Conservation (phyloP, 1,139 yeast genomes). For the Suhomyces terraborum region DNA sequence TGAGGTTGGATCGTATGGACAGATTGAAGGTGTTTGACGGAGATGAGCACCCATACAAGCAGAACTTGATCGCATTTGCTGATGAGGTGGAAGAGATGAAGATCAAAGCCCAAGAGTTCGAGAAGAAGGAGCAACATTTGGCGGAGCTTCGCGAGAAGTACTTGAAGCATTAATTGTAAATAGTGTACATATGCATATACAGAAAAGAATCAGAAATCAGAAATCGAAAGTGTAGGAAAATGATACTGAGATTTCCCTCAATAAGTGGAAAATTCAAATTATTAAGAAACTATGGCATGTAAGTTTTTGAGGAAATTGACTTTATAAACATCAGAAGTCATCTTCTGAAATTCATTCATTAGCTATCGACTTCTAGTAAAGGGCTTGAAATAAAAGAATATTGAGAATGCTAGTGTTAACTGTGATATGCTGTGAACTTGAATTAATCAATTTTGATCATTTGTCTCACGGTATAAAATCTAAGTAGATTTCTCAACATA, state of each 20-base stretch:
- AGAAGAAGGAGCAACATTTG: conserved; percentile 37
- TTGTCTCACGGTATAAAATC: too few relatives aligned
- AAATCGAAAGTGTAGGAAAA: background rate
- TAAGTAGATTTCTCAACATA: too few relatives aligned
- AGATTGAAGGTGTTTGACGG: conserved; percentile 89
- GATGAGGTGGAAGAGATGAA: conserved; percentile 67
- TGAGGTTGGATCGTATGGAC: conserved; percentile 75
- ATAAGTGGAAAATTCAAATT: too few relatives aligned
- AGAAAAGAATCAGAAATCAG: background rate
- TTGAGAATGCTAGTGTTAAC: too few relatives aligned
- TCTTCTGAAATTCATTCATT: too few relatives aligned
- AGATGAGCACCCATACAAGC: conserved; percentile 80
- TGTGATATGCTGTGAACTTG: too few relatives aligned
- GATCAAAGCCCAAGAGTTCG: conserved; percentile 42
- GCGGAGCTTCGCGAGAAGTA: conserved; percentile 40
- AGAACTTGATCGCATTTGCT: conserved; percentile 82
- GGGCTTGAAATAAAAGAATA: too few relatives aligned
- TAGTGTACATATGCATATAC: conserved; percentile 5
- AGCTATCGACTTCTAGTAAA: too few relatives aligned
- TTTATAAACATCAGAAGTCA: too few relatives aligned
- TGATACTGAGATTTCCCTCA: background rate
- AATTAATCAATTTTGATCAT: too few relatives aligned
- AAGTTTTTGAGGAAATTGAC: too few relatives aligned
- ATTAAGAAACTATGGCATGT: too few relatives aligned
- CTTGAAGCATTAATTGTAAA: conserved; percentile 26